Conservation (phyloP, 2,329 filamentous ascomycete species). For the Juglanconis oblonga region DNA sequence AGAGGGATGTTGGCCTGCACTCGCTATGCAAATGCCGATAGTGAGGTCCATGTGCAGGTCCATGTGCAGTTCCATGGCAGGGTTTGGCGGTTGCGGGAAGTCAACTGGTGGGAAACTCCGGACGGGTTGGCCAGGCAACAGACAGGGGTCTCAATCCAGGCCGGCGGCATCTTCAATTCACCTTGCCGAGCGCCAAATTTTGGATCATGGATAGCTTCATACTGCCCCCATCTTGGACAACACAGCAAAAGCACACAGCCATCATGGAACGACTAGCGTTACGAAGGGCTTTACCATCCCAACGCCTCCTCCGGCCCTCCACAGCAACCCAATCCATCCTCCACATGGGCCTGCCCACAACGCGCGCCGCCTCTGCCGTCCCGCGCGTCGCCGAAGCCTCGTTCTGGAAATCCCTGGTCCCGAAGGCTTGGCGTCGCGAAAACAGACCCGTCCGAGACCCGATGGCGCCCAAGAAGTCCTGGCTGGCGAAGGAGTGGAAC, state of each 20-base stretch:
- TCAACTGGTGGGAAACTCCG: too few species aligned
- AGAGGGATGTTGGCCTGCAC: background rate
- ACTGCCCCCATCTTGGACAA: background rate
- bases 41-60: background rate
- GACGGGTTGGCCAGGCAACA: background rate
- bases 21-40: background rate
- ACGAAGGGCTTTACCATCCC: background rate
- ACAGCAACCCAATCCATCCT: background rate
- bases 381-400: slow-evolving; percentile 34
- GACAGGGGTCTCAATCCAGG: background rate
- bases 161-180: background rate
- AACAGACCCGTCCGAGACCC: slow-evolving; percentile 35
- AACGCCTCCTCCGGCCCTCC: background rate
- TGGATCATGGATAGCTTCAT: background rate
- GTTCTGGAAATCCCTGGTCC: slow-evolving; percentile 69
- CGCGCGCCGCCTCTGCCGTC: slow-evolving; percentile 21
- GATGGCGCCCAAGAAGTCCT: slow-evolving; percentile 32
- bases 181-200: too few species aligned
- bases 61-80: background rate
- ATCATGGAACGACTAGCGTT: slow-evolving; percentile 12
- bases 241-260: background rate
- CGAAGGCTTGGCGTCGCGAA: slow-evolving; percentile 58
- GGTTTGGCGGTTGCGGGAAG: background rate
- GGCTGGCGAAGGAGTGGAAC: slow-evolving; percentile 66
- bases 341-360: background rate